phyloP scores from a whole-genome alignment of 805 yeast genomes.

The Ogataea paradorogensis region DNA sequence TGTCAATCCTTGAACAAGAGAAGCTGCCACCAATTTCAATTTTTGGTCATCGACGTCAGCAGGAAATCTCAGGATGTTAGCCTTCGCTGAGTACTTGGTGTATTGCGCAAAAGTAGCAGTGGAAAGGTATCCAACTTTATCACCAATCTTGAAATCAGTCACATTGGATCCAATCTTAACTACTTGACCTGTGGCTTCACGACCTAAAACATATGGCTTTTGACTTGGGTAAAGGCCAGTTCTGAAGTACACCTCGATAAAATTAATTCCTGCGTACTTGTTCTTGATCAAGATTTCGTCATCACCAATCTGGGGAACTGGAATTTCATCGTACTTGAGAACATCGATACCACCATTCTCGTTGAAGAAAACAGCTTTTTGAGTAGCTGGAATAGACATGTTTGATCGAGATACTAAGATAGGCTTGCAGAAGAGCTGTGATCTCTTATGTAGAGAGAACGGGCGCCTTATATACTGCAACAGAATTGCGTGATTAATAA shows the following conservation, averaged over 20 bases:
- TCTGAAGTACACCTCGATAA: slow-evolving; percentile 80
- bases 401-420: background rate
- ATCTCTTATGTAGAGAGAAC: background rate
- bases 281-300: slow-evolving; percentile 70
- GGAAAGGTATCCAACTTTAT: slow-evolving; percentile 59
- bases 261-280: slow-evolving; percentile 75
- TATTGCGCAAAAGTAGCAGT: slow-evolving; percentile 69
- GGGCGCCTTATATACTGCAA: no score
- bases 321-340: slow-evolving; percentile 53
- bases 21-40: slow-evolving; percentile 56
- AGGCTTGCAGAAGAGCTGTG: background rate
- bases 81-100: slow-evolving; percentile 43
- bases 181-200: slow-evolving; percentile 68
- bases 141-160: slow-evolving; percentile 58
- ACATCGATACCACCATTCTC: slow-evolving; percentile 60
- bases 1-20: slow-evolving; percentile 72
- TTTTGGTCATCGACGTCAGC: slow-evolving; percentile 44
- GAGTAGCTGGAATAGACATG: slow-evolving; percentile 46
- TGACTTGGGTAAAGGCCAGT: slow-evolving; percentile 66
- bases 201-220: slow-evolving; percentile 65
- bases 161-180: slow-evolving; percentile 63
- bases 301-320: slow-evolving; percentile 55
- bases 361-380: slow-evolving; percentile 52
- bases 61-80: slow-evolving; percentile 48
- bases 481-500: no score